Conservation (phyloP, 345 rosid genomes). For the Physaria fendleri region DNA sequence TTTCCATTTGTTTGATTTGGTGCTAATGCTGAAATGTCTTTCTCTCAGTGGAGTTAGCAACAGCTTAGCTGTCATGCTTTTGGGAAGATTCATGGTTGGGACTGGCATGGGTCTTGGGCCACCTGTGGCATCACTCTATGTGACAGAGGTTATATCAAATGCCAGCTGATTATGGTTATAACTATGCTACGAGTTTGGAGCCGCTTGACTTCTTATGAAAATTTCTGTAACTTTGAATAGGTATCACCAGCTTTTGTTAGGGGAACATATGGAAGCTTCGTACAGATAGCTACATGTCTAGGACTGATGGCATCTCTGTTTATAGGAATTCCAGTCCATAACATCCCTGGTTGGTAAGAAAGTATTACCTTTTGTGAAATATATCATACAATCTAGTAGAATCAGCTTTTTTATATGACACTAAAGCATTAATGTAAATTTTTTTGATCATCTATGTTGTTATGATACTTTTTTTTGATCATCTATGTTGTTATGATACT, state of each 20-base stretch:
- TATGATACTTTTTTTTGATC: no score
- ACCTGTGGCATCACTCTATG: conserved; percentile 85
- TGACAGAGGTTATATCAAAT: conserved; percentile 66
- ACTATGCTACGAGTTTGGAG: not conserved
- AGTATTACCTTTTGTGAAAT: not conserved
- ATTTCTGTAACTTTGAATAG: conserved; percentile 36
- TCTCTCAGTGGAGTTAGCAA: conserved; percentile 59
- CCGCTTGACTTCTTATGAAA: not conserved
- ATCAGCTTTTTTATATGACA: not conserved
- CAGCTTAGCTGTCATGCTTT: conserved; percentile 67
- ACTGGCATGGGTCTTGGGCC: conserved; percentile 96
- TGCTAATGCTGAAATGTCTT: conserved; percentile 37
- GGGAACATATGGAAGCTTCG: conserved; percentile 93
- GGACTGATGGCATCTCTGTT: conserved; percentile 82
- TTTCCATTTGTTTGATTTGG: conserved; percentile 65
- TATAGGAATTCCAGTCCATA: conserved; percentile 83
- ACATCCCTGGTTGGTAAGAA: conserved; percentile 69
- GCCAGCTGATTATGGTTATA: not conserved
- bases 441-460: conserved; percentile 1
- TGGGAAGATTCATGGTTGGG: conserved; percentile 90
- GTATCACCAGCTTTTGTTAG: conserved; percentile 90
- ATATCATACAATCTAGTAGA: not conserved
- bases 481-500: conserved; percentile 8
- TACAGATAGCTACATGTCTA: conserved; percentile 93
- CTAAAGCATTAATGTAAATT: not conserved